A percentile compares a stretch with the other conserved stretches of the same genome.
Evolutionary conservation across 176 grass and related monocot species (phyloP).

Genomic region (Oryza coarctata): DNA sequence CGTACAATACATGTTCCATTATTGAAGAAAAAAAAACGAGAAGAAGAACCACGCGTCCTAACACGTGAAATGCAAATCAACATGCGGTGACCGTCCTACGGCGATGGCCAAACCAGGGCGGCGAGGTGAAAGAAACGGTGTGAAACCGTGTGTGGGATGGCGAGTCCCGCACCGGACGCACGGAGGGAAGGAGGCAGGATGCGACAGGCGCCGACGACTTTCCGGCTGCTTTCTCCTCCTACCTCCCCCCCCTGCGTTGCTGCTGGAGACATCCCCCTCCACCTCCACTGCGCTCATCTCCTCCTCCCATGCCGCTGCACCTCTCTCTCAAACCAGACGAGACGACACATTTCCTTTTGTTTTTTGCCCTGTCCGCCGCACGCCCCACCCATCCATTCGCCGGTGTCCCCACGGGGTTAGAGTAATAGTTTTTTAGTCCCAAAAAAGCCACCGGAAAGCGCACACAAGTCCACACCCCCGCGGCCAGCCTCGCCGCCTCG

Average conservation of each 20-base stretch:
- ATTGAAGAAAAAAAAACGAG: no score
- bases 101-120: background rate
- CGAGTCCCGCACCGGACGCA: background rate
- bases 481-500: background rate
- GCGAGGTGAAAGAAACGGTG: background rate
- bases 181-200: constrained; percentile 11
- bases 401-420: no score
- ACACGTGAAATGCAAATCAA: no score
- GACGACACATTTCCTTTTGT: background rate
- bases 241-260: no score
- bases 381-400: background rate
- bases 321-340: no score
- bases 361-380: background rate
- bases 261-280: background rate
- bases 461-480: constrained; percentile 2
- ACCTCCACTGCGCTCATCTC: background rate
- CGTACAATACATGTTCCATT: no score
- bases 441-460: background rate
- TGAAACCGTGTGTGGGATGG: background rate
- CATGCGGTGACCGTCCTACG: no score
- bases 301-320: background rate
- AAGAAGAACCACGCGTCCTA: no score
- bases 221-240: background rate
- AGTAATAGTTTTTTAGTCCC: constrained; percentile 9
- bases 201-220: constrained; percentile 37